Percentiles rank a stretch among this genome's conserved stretches.
Evolutionary conservation across 164 flowering plant genomes (phyloP).

Genomic region (Tinospora cordifolia): DNA sequence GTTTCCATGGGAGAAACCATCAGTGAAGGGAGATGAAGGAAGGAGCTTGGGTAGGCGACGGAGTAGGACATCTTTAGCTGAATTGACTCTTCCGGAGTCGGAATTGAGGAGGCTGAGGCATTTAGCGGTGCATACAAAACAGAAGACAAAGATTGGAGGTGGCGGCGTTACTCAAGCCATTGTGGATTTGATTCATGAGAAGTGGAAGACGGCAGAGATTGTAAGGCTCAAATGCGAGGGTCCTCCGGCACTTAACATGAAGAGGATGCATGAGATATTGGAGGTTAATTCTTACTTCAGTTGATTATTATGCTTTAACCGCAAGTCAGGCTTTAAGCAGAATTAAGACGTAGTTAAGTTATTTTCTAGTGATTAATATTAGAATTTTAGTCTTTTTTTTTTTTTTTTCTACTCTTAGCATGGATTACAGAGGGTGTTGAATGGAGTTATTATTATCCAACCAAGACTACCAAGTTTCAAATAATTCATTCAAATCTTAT

Average conservation of each 20-base stretch:
- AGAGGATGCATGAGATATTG: constrained; percentile 79
- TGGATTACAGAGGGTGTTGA: too few species aligned
- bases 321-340: too few species aligned
- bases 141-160: constrained; percentile 56
- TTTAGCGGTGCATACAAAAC: constrained; percentile 51
- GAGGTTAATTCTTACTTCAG: constrained; percentile 48
- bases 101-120: constrained; percentile 76
- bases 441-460: too few species aligned
- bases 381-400: background rate
- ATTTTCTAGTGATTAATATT: background rate
- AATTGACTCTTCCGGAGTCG: constrained; percentile 62
- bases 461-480: background rate
- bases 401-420: background rate
- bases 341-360: too few species aligned
- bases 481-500: background rate
- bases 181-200: constrained; percentile 70
- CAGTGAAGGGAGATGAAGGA: constrained; percentile 21
- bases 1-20: constrained; percentile 87
- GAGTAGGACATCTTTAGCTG: constrained; percentile 58
- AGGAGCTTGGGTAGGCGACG: constrained; percentile 27
- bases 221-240: constrained; percentile 83
- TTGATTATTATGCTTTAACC: background rate
- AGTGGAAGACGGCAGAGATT: constrained; percentile 68
- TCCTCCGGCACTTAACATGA: constrained; percentile 81
- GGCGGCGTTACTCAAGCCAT: constrained; percentile 65